Conservation (phyloP, 768 basidiomycete species). For the Rhodotorula babjevae region DNA sequence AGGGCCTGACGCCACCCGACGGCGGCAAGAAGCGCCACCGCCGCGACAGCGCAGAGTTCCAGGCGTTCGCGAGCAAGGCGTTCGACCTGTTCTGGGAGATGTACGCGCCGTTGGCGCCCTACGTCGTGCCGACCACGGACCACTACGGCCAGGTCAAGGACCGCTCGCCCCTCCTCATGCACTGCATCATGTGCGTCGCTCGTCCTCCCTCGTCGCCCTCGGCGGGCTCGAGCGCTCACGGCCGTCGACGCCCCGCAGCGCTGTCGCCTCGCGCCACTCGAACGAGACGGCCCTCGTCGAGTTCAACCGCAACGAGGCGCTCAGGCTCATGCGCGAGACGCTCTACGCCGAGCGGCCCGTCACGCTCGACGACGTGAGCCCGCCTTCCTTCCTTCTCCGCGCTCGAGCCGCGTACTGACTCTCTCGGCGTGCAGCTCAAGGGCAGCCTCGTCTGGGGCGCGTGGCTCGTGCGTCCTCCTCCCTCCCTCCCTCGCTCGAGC, state of each 20-base stretch:
- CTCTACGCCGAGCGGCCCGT: slow-evolving; percentile 15
- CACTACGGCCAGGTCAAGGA: slow-evolving; percentile 2
- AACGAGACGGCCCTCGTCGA: slow-evolving; percentile 17
- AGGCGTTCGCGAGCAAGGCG: slow-evolving; percentile 11
- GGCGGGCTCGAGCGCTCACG: background rate
- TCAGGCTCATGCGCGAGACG: slow-evolving; percentile 23
- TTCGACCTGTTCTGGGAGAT: slow-evolving; percentile 37
- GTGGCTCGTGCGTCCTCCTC: slow-evolving; percentile 21
- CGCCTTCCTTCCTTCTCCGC: no score
- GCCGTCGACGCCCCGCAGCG: background rate
- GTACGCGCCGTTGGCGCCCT: slow-evolving; percentile 33
- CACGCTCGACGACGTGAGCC: slow-evolving; percentile 29
- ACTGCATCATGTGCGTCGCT: slow-evolving; percentile 21
- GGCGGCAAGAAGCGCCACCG: background rate
- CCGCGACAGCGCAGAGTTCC: background rate
- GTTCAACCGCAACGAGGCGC: slow-evolving; percentile 4
- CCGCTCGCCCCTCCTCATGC: slow-evolving; percentile 24
- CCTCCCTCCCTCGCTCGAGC: no score
- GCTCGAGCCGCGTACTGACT: background rate
- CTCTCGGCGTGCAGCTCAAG: slow-evolving; percentile 7
- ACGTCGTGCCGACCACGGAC: slow-evolving; percentile 24
- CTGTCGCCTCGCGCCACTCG: slow-evolving; percentile 25
- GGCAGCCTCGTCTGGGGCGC: slow-evolving; percentile 21
- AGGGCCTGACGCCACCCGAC: background rate
- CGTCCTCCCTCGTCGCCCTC: background rate